phyloP scores from a whole-genome alignment of 2,329 filamentous ascomycete species.

The Sporothrix curviconia region DNA sequence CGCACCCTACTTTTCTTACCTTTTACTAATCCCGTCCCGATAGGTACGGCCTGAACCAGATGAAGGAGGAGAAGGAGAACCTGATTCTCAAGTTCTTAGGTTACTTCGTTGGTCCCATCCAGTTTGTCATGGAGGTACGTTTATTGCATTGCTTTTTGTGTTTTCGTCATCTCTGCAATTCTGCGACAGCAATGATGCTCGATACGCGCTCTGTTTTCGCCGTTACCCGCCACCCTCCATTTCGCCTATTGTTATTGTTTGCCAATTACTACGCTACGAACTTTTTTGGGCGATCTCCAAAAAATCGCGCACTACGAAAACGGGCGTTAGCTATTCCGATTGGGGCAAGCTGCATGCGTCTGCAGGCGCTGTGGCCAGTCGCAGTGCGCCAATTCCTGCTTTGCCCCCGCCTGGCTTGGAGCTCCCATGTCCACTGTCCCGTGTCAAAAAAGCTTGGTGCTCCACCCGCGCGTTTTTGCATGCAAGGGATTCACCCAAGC shows the following conservation, averaged over 20 bases:
- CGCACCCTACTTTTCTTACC: too few relatives aligned
- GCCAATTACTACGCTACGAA: background rate
- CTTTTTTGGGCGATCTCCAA: constrained; percentile 9
- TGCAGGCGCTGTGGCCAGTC: background rate
- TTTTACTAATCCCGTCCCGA: too few relatives aligned
- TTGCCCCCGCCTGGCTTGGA: constrained; percentile 6
- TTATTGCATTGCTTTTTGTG: background rate
- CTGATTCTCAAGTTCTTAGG: constrained; percentile 72
- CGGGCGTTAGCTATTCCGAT: constrained; percentile 5
- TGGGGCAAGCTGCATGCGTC: constrained; percentile 9
- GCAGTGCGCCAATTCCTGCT: background rate
- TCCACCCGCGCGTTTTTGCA: background rate
- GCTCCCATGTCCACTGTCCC: background rate
- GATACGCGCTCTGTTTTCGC: too few relatives aligned
- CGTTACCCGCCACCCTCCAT: background rate
- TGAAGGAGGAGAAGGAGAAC: constrained; percentile 85
- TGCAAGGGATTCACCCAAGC: constrained; percentile 1
- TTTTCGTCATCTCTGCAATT: background rate
- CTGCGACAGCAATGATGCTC: too few relatives aligned
- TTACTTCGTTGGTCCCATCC: constrained; percentile 84
- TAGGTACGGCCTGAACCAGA: constrained; percentile 69
- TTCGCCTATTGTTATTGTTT: background rate
- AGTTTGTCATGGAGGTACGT: constrained; percentile 86
- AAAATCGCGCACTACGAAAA: constrained; percentile 15
- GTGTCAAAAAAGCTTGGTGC: background rate